Base-by-base conservation (phyloP, 1,284 basidiomycete species). In the Microbotryum lychnidis-dioicae region DNA sequence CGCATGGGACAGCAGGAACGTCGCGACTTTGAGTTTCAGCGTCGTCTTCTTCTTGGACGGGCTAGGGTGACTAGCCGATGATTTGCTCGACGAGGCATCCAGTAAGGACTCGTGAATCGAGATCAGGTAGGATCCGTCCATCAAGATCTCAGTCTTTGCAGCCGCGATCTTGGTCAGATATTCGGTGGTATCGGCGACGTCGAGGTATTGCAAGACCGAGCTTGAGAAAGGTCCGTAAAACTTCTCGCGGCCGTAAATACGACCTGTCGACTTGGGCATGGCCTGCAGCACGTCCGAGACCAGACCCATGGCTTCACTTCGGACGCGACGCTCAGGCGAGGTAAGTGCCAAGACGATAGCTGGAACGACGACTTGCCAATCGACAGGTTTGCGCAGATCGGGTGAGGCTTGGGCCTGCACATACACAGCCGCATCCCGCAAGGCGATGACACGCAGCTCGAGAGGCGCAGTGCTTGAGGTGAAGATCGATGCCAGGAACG, bases 291-390 rank as follows among this genome's bases (percentile, higher is more conserved):
- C 54, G 14, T 80, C 75, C 5, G 79, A 78, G 20, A 97, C 74
- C 52, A 85, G 84, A 52, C 81, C 80, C n/a, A 86, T 73, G 6
- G 86, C 85, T 25, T 83, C 83, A 55, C 80, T 76, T 25, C 91
- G 81, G 18, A 86, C 76, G 6, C 72, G 66, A 58, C 74, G 80
- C 53, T 83, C 81, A 0, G 70, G 61, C 68, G 83, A 75, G 66
- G 83, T 80, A 4, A 94, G 71, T 4, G 84, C 82, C 10, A 87
- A 79, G 2, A 97, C 76, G 14, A 96, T 72, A 0, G 85, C 79
- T 0, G 92, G 93, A 1, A 97, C 72, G 16, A 93, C 79, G 0
- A 85, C 86, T 76, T 97, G 94, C 78, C 93, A 94, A 74, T 97
- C 81, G 55, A 67, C 57, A 57, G 65, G 62, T 47, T 66, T 65